Evolutionary conservation across 2,329 filamentous ascomycete genomes (phyloP).

Genomic region (Bipolaris bicolor): DNA sequence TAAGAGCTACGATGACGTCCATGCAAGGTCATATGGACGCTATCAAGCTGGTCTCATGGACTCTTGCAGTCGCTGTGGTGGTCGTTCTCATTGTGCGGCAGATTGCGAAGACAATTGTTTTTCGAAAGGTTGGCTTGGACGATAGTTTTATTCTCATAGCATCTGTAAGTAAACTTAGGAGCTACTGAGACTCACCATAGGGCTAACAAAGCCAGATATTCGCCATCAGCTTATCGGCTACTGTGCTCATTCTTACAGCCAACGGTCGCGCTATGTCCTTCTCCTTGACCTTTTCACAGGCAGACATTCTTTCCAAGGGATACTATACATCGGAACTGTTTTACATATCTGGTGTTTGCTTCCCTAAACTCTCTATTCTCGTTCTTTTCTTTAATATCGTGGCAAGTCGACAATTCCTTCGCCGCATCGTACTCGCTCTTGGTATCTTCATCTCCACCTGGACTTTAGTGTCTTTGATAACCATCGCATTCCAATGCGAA

Average conservation of each 20-base stretch:
- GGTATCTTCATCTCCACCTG: constrained; percentile 35
- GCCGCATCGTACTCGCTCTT: constrained; percentile 26
- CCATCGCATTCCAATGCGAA: constrained; percentile 39
- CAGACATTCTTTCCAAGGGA: constrained; percentile 36
- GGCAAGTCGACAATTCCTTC: constrained; percentile 25
- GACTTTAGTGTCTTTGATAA: constrained; percentile 34
- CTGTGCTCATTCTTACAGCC: constrained; percentile 31
- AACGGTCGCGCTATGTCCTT: constrained; percentile 30
- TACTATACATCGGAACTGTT: constrained; percentile 45
- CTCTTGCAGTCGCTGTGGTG: constrained; percentile 29
- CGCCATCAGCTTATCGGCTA: constrained; percentile 36
- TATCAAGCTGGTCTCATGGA: constrained; percentile 37
- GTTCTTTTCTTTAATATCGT: constrained; percentile 37
- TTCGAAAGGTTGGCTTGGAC: constrained; percentile 34
- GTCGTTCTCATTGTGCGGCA: constrained; percentile 35
- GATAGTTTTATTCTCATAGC: constrained; percentile 40
- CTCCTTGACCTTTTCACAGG: constrained; percentile 25
- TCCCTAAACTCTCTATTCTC: constrained; percentile 40
- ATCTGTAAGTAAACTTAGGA: constrained; percentile 27
- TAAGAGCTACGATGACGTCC: constrained; percentile 14
- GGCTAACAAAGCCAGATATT: constrained; percentile 31
- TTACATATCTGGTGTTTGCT: constrained; percentile 38
- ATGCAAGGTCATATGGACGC: constrained; percentile 26
- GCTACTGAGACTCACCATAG: too few species aligned
- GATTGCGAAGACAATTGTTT: constrained; percentile 34